Conservation (phyloP, 2,329 filamentous ascomycete species). For the Acarospora socialis region DNA sequence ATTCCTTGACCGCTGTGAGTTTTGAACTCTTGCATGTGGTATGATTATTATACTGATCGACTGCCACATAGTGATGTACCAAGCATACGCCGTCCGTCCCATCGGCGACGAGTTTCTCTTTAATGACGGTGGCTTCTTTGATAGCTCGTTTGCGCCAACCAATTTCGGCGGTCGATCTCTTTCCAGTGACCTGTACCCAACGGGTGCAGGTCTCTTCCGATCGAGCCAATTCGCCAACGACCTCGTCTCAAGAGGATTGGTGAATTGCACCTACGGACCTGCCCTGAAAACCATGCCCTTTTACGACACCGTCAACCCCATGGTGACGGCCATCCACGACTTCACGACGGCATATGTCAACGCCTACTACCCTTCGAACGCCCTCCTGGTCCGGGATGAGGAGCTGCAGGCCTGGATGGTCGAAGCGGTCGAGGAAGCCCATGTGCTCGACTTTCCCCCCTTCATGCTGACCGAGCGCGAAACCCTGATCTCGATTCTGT, state of each 20-base stretch:
- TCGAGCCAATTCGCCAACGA: slow-evolving; percentile 27
- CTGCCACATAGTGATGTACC: slow-evolving; percentile 18
- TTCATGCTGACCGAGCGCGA: slow-evolving; percentile 12
- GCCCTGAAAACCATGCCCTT: slow-evolving; percentile 22
- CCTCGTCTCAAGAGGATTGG: slow-evolving; percentile 27
- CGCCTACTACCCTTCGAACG: slow-evolving; percentile 29
- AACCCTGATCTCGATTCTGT: slow-evolving; percentile 28
- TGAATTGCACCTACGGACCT: slow-evolving; percentile 13
- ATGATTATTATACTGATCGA: slow-evolving; percentile 1
- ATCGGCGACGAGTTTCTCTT: slow-evolving; percentile 19
- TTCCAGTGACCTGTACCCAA: slow-evolving; percentile 19
- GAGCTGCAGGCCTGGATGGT: slow-evolving; percentile 33
- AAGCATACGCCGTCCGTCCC: slow-evolving; percentile 21
- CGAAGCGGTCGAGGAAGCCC: slow-evolving; percentile 26
- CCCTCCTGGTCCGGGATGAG: slow-evolving; percentile 22
- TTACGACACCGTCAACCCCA: slow-evolving; percentile 28
- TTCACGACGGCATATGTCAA: slow-evolving; percentile 31
- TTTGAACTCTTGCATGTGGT: background rate
- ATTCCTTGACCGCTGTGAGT: slow-evolving; percentile 25
- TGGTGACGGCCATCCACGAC: slow-evolving; percentile 23
- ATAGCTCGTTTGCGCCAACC: slow-evolving; percentile 22
- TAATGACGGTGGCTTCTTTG: slow-evolving; percentile 19
- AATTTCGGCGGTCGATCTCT: slow-evolving; percentile 19
- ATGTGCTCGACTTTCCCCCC: slow-evolving; percentile 30
- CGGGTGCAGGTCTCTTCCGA: slow-evolving; percentile 22